Evolutionary conservation across 139 green algal species (phyloP), one percentile per base, ranked within the genome.

Genomic region (Helicosporidium sp.): DNA sequence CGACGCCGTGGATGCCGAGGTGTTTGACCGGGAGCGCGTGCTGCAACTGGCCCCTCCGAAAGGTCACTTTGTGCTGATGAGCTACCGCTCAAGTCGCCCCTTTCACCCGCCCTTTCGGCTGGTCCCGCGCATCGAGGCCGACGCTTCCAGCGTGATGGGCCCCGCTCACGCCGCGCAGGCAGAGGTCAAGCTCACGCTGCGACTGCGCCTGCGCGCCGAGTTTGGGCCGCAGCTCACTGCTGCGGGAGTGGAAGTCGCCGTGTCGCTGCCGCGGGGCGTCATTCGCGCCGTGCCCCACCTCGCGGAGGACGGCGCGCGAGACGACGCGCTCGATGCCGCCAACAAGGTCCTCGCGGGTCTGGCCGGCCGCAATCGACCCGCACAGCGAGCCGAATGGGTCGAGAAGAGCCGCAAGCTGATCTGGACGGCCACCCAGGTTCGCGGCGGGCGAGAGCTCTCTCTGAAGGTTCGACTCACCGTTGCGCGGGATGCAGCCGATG

Each of bases 41-140:
- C 73, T 97, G 49, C 70, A 69, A 48, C 70, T 97, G 42, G 70
- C 83, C 26, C 82, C 80, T 13, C 75, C 74, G 16, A 76, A 87
- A 43, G 82, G 67, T 15, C 84, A 97, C 66, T 94, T 95, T 73
- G 71, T 74, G 10, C 64, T 94, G 18, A 84, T 94, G 68, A 94
- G 87, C 57, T 97, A 96, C 71, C 67, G 84, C 41, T 84, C 74
- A 35, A 79, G 61, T 12, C 67, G 73, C 43, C 62, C 70, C 54
- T 80, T 93, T 57, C 72, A 71, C 39, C 87, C 81, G n/a, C 86
- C 87, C 23, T 95, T 95, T 68, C 58, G 74, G 20, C 58, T 96
- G 15, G 69, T 75, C 31, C 60, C 65, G 1, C 54, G 53, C 1
- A 44, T 91, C 20, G 77, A 91, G 19, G 41, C 65, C 10, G 76